Evolutionary conservation across 2,329 filamentous ascomycete genomes (phyloP).

Genomic region (Elsinoe arachidis): DNA sequence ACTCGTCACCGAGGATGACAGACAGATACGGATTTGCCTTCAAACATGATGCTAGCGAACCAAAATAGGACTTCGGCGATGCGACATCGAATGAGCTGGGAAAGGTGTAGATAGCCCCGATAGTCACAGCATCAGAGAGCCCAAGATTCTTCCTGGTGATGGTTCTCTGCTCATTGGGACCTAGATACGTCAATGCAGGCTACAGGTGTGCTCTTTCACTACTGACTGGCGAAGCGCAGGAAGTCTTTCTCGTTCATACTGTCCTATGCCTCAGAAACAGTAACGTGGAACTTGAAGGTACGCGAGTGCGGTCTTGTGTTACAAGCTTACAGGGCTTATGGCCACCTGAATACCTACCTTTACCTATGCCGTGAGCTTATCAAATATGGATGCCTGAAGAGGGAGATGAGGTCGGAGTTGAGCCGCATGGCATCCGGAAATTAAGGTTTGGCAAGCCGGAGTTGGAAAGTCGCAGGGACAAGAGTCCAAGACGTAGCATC

Average conservation of each 20-base stretch:
- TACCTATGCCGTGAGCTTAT: neutral
- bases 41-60: conserved; percentile 33
- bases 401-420: neutral
- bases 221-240: neutral
- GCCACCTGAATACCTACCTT: neutral
- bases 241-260: neutral
- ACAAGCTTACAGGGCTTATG: neutral
- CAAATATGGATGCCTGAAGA: too few relatives aligned
- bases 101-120: conserved; percentile 29
- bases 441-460: conserved; percentile 2
- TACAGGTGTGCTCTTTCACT: neutral
- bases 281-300: neutral
- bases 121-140: conserved; percentile 33
- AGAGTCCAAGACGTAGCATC: neutral
- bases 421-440: neutral
- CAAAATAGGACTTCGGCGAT: conserved; percentile 20
- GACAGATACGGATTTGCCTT: conserved; percentile 31
- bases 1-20: conserved; percentile 28
- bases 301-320: too few relatives aligned
- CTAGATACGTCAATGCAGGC: conserved; percentile 18
- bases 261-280: neutral
- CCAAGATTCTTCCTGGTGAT: conserved; percentile 35
- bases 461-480: neutral
- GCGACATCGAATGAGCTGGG: conserved; percentile 13
- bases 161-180: conserved; percentile 34